These are phyloP conservation scores for Botrytis paeoniae DNA, from an alignment of 2,329 filamentous ascomycete species.

Conservation along the genomic window DNA sequence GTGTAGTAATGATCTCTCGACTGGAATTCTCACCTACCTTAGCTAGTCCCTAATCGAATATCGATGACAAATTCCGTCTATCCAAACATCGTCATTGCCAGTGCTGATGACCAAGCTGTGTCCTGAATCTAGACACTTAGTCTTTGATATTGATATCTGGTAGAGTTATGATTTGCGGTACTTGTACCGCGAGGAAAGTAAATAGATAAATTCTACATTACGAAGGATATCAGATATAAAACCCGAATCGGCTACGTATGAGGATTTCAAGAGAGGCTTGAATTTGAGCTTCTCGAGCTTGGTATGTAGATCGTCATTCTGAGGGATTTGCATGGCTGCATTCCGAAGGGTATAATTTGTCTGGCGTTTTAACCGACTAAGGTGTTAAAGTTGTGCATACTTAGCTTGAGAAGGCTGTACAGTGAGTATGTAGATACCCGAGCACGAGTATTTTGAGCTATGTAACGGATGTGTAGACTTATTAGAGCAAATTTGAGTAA, in stretches of 20 bases:
- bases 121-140: not conserved
- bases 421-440: not conserved
- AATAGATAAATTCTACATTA: not conserved
- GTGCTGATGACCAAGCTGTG: not conserved
- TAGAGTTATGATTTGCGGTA: not conserved
- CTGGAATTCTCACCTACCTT: not conserved
- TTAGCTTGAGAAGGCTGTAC: not conserved
- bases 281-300: not conserved
- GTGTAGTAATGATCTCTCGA: not conserved
- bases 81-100: not conserved
- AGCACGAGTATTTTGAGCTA: not conserved
- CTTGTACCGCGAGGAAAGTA: not conserved
- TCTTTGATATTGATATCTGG: not conserved
- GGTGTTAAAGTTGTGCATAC: not conserved
- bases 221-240: not conserved
- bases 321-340: not conserved
- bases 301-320: not conserved
- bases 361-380: not conserved
- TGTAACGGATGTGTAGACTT: not conserved
- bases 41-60: not conserved
- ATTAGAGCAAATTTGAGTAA: not conserved
- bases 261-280: not conserved
- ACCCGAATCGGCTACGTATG: not conserved
- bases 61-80: not conserved
- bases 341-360: not conserved